Evolutionary conservation across 1,139 yeast species (phyloP), one percentile per base, ranked within the genome.

Genomic region (Kodamaea sp.): DNA sequence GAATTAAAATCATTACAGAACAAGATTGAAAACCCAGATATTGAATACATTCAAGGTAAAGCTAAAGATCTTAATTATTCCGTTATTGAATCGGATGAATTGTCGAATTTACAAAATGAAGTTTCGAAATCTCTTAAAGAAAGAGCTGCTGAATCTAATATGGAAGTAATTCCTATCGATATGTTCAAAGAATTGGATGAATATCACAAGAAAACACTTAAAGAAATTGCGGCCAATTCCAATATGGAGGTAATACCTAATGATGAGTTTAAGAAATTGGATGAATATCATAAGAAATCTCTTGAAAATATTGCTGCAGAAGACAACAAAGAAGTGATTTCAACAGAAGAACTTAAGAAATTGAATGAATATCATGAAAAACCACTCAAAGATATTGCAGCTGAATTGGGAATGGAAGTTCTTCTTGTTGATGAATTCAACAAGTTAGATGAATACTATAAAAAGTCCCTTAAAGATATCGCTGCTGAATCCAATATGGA

Each of bases 391-490:
- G 48, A 62, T 6, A 41, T 47, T 31, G 20, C 20, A 4, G 20
- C 20, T 4, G 57, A 54, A 22, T 45, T 49, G 1, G 53, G 53
- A 23, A 49, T 48, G 45, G 53, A 48, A 37, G 35, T 60, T 2
- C 25, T 65, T 4, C 33, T 48, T 22, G 33, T 27, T 26, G 44
- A 46, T 5, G 67, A 62, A 29, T 62, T 59, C 11, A 38, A 58
- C 9, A 53, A 50, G 33, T 63, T 65, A 6, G 58, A 15, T 15
- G 20, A 4, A 15, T 15, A 15, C 4, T 15, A 15, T 15, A 15
- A 62, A 55, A 70, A 70, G 7, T 53, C 68, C 2, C 45, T 65
- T 24, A 65, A 62, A 7, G 50, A 50, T 24, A 54, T 65, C 8
- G 46, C 36, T 10, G 7, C 20, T 11, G 26, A 36, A 7, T 35